Base-by-base conservation (phyloP, 495 filamentous ascomycete species). In the Hypoxylon subgilvum region DNA sequence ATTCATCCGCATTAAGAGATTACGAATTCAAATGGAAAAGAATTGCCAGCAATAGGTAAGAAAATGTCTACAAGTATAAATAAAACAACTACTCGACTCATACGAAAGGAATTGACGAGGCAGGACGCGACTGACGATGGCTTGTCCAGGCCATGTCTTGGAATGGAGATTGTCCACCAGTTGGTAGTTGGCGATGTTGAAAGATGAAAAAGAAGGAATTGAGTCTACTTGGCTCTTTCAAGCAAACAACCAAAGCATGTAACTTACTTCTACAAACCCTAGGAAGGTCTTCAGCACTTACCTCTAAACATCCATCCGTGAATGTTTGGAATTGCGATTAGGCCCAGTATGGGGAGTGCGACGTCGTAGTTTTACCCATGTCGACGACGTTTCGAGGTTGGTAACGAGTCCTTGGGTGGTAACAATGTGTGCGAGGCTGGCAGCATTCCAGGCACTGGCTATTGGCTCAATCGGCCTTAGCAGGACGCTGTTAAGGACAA, bases 121-220 rank as follows among this genome's bases (percentile, higher is more conserved):
- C 64, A 35, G 60, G 67, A 41, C 45, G 44, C 25, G 50, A 50
- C 53, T 31, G 53, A 31, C 4, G 43, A 55, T 43, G 60, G 64
- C 57, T 38, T 35, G 42, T 18, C 45, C 40, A 14, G 31, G 67
- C 67, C 67, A 67, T 69, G 3, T 30, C 19, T 38, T 65, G 67
- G 67, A 69, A 69, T 69, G 67, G 32, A 44, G 48, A 10, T 42
- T 35, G 25, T 13, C 32, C 14, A 57, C n/a, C n/a, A 19, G 25
- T 62, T 23, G 45, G 35, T 48, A 31, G 32, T 19, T 41, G 47
- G 38, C 28, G 41, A 17, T n/a, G 28, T 36, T 40, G 41, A 43
- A 4, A 39, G 34, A 32, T 32, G 45, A 60, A 46, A 56, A 47
- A 52, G 53, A 52, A 57, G 45, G 34, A 52, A 19, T 14, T 17